Base-by-base conservation (phyloP, 352 stramenopile species). In the Phytophthora pluvialis region DNA sequence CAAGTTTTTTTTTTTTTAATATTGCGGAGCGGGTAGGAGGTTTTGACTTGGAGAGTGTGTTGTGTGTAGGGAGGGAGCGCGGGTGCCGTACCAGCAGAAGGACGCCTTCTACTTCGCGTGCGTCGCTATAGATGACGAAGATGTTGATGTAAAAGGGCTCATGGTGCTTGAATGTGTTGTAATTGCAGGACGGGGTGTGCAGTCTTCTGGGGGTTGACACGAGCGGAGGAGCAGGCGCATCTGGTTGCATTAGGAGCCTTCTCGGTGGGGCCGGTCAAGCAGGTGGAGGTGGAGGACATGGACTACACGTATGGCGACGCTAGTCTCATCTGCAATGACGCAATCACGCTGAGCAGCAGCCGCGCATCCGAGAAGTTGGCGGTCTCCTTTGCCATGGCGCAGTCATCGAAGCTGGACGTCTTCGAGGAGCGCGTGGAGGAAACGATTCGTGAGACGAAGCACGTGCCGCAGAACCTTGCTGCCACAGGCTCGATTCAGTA, bases 361-460 rank as follows among this genome's bases (percentile, higher is more conserved):
- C 84, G 86, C 47, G 81, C 88, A 38, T 83, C 88, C 4, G 92
- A 98, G 73, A 96, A 96, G 62, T 76, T 98, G n/a, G 90, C 93
- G 10, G 90, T 98, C 26, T 93, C 83, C 32, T 98, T 97, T 60
- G 91, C 94, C 6, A 94, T 98, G 76, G 93, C 94, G 16, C 94
- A 98, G 77, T 97, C 89, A 5, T 86, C 86, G 18, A 97, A 98
- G 59, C 74, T 98, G n/a, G 91, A 96, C 45, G 90, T 98, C 21
- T 98, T 97, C 65, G 94, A 98, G 74, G 88, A 90, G 50, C 83
- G 86, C 16, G 86, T 97, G 47, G 88, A 97, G 53, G 81, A 95
- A 51, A 94, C 82, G 16, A 97, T 96, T 49, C 85, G 89, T 49
- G 69, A 93, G 52, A 95, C 88, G 18, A 92, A 91, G 62, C 87